These are phyloP conservation scores for Penicillium argentinense DNA, from an alignment of 495 filamentous ascomycete species.

Conservation along the genomic window DNA sequence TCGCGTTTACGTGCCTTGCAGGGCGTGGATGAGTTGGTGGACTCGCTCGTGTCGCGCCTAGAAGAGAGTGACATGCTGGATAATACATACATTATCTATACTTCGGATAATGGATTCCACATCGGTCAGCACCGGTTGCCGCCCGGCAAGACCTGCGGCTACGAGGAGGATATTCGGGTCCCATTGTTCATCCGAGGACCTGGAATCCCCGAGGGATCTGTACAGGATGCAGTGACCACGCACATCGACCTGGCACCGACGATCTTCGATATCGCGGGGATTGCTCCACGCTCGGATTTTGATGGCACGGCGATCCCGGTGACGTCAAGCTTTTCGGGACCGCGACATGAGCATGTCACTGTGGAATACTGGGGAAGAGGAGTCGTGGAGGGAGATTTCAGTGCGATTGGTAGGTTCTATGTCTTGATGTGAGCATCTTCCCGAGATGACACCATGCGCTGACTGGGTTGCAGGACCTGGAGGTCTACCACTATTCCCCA, in stretches of 20 bases:
- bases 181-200: slow-evolving; percentile 64
- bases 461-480: slow-evolving; percentile 19
- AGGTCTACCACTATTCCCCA: slow-evolving; percentile 26
- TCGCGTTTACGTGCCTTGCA: slow-evolving; percentile 63
- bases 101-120: slow-evolving; percentile 74
- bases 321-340: slow-evolving; percentile 25
- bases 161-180: slow-evolving; percentile 73
- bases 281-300: slow-evolving; percentile 51
- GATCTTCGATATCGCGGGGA: slow-evolving; percentile 52
- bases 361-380: slow-evolving; percentile 65
- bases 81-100: slow-evolving; percentile 71
- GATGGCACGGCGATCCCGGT: slow-evolving; percentile 60
- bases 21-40: slow-evolving; percentile 69
- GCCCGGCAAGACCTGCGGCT: slow-evolving; percentile 70
- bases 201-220: slow-evolving; percentile 44
- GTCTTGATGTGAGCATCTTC: neutral
- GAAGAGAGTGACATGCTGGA: slow-evolving; percentile 54
- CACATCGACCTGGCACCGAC: slow-evolving; percentile 72
- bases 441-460: too few species aligned
- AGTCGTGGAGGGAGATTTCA: slow-evolving; percentile 47
- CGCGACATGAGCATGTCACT: slow-evolving; percentile 62
- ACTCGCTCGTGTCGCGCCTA: slow-evolving; percentile 52
- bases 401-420: slow-evolving; percentile 27
- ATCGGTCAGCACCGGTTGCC: slow-evolving; percentile 72
- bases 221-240: slow-evolving; percentile 58